Conservation (phyloP, 805 yeast species). For the Zygoascus biomembranicola region DNA sequence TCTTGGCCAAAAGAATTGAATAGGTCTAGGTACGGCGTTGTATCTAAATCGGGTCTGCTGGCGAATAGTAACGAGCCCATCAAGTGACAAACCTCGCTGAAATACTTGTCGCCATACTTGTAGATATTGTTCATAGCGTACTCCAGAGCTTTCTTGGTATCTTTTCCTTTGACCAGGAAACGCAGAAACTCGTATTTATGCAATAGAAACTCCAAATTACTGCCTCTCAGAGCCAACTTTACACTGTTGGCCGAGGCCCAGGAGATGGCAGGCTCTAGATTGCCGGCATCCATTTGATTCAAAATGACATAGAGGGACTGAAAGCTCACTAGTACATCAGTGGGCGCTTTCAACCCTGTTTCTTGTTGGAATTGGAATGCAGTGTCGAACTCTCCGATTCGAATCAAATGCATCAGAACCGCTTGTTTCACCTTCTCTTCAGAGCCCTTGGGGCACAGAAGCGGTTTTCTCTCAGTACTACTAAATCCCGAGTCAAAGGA, state of each 20-base stretch:
- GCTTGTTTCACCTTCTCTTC: slow-evolving; percentile 31
- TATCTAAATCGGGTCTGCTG: slow-evolving; percentile 3
- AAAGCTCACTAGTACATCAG: slow-evolving; percentile 31
- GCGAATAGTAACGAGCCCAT: slow-evolving; percentile 32
- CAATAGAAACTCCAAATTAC: slow-evolving; percentile 38
- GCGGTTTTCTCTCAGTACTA: slow-evolving; percentile 13
- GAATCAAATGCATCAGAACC: slow-evolving; percentile 37
- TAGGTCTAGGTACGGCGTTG: slow-evolving; percentile 10
- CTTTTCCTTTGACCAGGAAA: slow-evolving; percentile 20
- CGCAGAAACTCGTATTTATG: slow-evolving; percentile 36
- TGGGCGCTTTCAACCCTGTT: slow-evolving; percentile 26
- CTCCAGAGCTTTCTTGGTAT: slow-evolving; percentile 21
- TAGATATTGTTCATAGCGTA: slow-evolving; percentile 39
- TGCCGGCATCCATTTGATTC: slow-evolving; percentile 28
- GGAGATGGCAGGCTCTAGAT: slow-evolving; percentile 38
- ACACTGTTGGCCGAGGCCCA: slow-evolving; percentile 36
- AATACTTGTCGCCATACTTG: slow-evolving; percentile 33
- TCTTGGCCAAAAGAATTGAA: slow-evolving; percentile 26
- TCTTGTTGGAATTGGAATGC: slow-evolving; percentile 28
- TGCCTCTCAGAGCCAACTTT: slow-evolving; percentile 29
- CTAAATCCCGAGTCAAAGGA: slow-evolving; percentile 6
- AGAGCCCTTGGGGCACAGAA: slow-evolving; percentile 3
- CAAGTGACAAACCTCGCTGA: slow-evolving; percentile 38
- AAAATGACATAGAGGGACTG: slow-evolving; percentile 37
- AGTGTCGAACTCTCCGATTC: slow-evolving; percentile 38